Evolutionary conservation across 2,329 filamentous ascomycete species (phyloP).

Genomic region (Metarhizium rileyi): DNA sequence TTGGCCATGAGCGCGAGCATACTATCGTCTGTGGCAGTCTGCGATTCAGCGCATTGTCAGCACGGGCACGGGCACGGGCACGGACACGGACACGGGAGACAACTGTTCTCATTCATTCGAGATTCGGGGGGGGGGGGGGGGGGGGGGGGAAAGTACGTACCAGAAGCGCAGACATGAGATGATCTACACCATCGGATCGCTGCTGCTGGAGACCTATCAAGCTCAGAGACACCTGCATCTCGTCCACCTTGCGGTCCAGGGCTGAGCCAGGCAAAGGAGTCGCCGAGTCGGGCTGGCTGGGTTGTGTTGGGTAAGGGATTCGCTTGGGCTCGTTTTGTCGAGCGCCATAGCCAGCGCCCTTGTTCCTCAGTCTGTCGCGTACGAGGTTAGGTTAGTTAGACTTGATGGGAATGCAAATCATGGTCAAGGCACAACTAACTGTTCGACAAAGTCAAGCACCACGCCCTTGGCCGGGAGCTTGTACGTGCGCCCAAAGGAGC

Average conservation of each 20-base stretch:
- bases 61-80: neutral
- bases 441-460: slow-evolving; percentile 62
- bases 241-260: slow-evolving; percentile 39
- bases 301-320: slow-evolving; percentile 17
- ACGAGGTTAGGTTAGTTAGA: slow-evolving; percentile 1
- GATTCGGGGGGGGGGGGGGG: too few species aligned
- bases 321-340: slow-evolving; percentile 20
- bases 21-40: slow-evolving; percentile 35
- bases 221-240: slow-evolving; percentile 58
- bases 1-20: slow-evolving; percentile 41
- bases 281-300: slow-evolving; percentile 10
- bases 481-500: slow-evolving; percentile 55
- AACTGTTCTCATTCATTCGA: too few species aligned
- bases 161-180: slow-evolving; percentile 50
- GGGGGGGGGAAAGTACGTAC: too few species aligned
- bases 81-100: too few species aligned
- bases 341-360: slow-evolving; percentile 28
- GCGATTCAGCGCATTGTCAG: neutral
- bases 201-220: slow-evolving; percentile 47
- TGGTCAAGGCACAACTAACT: slow-evolving; percentile 31
- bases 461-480: slow-evolving; percentile 55
- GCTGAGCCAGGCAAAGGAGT: slow-evolving; percentile 23
- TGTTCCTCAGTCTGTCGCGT: slow-evolving; percentile 23
- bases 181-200: slow-evolving; percentile 37
- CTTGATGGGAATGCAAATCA: neutral